phyloP scores from a whole-genome alignment of 192 early-diverging fungal species.

The Gigaspora rosea region DNA sequence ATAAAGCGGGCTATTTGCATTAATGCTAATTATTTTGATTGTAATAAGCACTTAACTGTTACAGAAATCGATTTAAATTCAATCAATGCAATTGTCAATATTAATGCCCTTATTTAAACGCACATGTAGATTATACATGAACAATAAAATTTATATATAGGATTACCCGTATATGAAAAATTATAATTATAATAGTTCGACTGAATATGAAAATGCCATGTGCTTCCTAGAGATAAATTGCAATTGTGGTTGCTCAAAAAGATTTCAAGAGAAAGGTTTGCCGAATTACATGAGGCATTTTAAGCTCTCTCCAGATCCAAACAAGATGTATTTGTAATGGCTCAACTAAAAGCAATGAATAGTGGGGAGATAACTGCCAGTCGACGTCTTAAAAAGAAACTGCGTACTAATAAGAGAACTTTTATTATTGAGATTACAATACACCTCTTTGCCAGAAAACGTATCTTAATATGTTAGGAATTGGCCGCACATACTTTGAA shows the following conservation, averaged over 20 bases:
- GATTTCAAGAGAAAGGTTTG: slow-evolving; percentile 15
- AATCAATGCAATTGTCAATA: too few species aligned
- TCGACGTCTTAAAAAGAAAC: slow-evolving; percentile 16
- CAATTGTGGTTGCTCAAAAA: slow-evolving; percentile 1
- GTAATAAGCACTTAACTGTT: too few species aligned
- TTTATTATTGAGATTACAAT: slow-evolving; percentile 21
- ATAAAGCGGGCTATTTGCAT: too few species aligned
- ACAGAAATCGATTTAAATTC: too few species aligned
- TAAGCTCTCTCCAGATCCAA: slow-evolving; percentile 20
- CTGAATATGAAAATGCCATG: slow-evolving; percentile 13
- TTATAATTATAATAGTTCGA: neutral
- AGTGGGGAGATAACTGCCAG: slow-evolving; percentile 17
- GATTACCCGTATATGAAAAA: slow-evolving; percentile 20
- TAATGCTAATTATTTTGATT: too few species aligned
- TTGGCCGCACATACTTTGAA: slow-evolving; percentile 21
- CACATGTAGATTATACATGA: too few species aligned
- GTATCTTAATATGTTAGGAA: slow-evolving; percentile 22
- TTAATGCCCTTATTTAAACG: too few species aligned
- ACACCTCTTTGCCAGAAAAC: slow-evolving; percentile 25
- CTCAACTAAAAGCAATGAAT: slow-evolving; percentile 10
- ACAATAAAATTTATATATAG: slow-evolving; percentile 10
- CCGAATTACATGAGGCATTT: slow-evolving; percentile 20
- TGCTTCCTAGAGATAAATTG: slow-evolving; percentile 1
- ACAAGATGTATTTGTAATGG: slow-evolving; percentile 30
- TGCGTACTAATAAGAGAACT: slow-evolving; percentile 27